Evolutionary conservation across 106 monocot species (phyloP).

Genomic region (Dioscorea alata): DNA sequence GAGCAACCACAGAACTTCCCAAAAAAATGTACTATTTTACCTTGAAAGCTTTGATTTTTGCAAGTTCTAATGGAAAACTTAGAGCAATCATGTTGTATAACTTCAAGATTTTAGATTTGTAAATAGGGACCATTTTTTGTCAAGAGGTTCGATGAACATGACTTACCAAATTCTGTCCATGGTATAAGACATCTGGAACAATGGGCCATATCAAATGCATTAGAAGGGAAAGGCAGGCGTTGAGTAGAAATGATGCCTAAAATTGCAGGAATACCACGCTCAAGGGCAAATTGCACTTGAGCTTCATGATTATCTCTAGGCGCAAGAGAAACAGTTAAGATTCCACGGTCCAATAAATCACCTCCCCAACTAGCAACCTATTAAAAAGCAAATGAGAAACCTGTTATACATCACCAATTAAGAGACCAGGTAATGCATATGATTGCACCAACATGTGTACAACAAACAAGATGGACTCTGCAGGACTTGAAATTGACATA

Average conservation of each 20-base stretch:
- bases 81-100: too few species aligned
- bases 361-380: slow-evolving; percentile 90
- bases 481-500: too few species aligned
- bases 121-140: too few species aligned
- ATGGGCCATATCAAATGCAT: slow-evolving; percentile 82
- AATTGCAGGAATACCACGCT: slow-evolving; percentile 85
- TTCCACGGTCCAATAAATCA: slow-evolving; percentile 70
- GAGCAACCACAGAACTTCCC: too few species aligned
- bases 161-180: slow-evolving; percentile 79
- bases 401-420: too few species aligned
- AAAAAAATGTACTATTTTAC: too few species aligned
- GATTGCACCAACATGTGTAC: too few species aligned
- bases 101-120: too few species aligned
- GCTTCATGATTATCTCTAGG: slow-evolving; percentile 92
- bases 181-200: slow-evolving; percentile 88
- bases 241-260: slow-evolving; percentile 81
- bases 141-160: neutral
- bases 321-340: slow-evolving; percentile 71
- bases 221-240: slow-evolving; percentile 77
- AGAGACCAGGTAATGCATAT: too few species aligned
- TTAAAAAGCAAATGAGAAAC: neutral
- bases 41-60: too few species aligned
- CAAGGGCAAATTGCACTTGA: slow-evolving; percentile 89
- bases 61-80: too few species aligned
- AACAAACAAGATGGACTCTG: too few species aligned